These are phyloP conservation scores for Colletotrichum lindemuthianum DNA, from an alignment of 2,329 filamentous ascomycete genomes.

Conservation along the genomic window DNA sequence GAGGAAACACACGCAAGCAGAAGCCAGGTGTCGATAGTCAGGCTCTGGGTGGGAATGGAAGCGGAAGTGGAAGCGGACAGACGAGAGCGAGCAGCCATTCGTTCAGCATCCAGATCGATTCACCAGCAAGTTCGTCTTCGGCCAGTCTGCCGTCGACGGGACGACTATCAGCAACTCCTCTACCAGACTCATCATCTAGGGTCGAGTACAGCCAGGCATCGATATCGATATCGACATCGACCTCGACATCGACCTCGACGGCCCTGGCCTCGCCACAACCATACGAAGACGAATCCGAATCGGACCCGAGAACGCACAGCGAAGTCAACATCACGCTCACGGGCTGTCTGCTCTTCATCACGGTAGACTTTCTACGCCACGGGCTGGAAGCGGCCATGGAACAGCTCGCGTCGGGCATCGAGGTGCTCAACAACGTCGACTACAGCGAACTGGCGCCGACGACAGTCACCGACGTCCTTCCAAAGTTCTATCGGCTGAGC, in stretches of 20 bases:
- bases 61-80: not conserved
- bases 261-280: conserved; percentile 51
- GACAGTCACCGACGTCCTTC: conserved; percentile 18
- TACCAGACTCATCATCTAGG: conserved; percentile 5
- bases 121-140: conserved; percentile 18
- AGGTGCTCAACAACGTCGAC: conserved; percentile 28
- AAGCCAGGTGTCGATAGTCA: not conserved
- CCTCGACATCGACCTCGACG: not conserved
- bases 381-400: conserved; percentile 20
- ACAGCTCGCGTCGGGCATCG: conserved; percentile 26
- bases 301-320: not conserved
- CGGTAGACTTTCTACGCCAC: conserved; percentile 60
- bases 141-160: conserved; percentile 6
- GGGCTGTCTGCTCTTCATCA: conserved; percentile 61
- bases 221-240: no score
- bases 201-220: not conserved
- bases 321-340: conserved; percentile 47
- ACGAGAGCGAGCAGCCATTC: not conserved
- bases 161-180: not conserved
- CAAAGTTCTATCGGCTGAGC: conserved; percentile 26
- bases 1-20: conserved; percentile 1
- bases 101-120: not conserved
- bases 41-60: not conserved
- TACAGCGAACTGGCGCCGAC: conserved; percentile 16
- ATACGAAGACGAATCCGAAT: conserved; percentile 9